Evolutionary conservation across 495 filamentous ascomycete genomes (phyloP), one percentile per base, ranked within the genome.

Genomic region (Penicillium angulare): DNA sequence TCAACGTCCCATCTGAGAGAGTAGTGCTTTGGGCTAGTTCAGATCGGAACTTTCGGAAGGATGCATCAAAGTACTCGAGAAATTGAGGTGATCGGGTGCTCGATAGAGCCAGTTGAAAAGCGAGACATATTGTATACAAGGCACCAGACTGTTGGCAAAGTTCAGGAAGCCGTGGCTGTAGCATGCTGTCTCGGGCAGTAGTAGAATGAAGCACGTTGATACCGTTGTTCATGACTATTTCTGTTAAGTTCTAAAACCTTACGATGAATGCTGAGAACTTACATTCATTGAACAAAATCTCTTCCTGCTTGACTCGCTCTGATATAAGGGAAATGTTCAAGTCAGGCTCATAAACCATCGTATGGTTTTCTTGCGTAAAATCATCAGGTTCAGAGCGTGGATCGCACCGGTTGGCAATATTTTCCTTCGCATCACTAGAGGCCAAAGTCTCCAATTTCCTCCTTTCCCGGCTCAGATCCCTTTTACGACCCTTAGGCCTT

Each of bases 181-280:
- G 46, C 43, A 67, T 43, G 31, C 46, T 64, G 0, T 58, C 51
- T 15, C 24, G 18, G 12, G 63, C 49, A 2, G 63, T 56, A 0
- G 69, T 66, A n/a, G 69, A 61, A 53, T 73, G 67, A 2, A 73
- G 53, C 1, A 60, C 44, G 31, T 71, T 63, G 21, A 73, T 64
- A 1, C 69, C 69, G 7, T 46, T 41, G 3, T 52, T 61, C 7
- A 67, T 26, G 39, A 73, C 68, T 72, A 36, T 17, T 7, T 20
- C n/a, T 24, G 13, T 17, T 49, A n/a, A 49, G 47, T 24, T 13
- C 1, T 6, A 12, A 7, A 16, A 26, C 24, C 18, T n/a, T 13
- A 24, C n/a, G 9, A n/a, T 13, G 17, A 7, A 40, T 16, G 15
- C 5, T 1, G n/a, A 35, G 20, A 7, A 57, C 51, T 60, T 50